Base-by-base conservation (phyloP, 345 rosid species). In the Gossypium raimondii region DNA sequence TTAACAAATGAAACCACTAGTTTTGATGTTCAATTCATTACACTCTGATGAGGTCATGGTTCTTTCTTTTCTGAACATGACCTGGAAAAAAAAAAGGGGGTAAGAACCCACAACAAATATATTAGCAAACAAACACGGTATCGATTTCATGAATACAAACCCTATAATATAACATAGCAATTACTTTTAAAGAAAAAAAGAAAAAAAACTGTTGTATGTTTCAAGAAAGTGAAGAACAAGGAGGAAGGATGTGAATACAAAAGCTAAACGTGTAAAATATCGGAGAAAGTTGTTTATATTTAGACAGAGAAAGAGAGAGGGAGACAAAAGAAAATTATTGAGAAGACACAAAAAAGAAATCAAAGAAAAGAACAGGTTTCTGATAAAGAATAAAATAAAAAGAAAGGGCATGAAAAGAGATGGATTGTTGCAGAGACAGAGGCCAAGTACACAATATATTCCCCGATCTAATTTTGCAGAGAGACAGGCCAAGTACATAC, bases 381-480 rank as follows among this genome's bases (percentile, higher is more conserved):
- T 10, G 11, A 50, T 53, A 51, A 47, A 12, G 18, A 25, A 43
- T 9, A 9, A 25, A 70, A 52, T 51, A 53, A 14, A 24, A 22
- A 55, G 50, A 66, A 44, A 72, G 41, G 9, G 3, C 51, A 59
- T 59, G 38, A 58, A 58, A 52, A 56, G 20, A 58, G 62, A 58
- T 9, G 14, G 62, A 24, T 18, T 59, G 64, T 59, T 59, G 64
- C 64, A 59, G 64, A 3, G 52, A 22, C 11, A 2, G 51, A 34
- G 41, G 64, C 53, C 44, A 63, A 44, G 56, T 53, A 73, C 76
- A 34, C 41, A 34, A 34, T 66, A 47, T 47, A 47, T 47, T 47
- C 51, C 76, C 59, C 68, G 24, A 76, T 52, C 74, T 16, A 45
- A 59, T 48, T 78, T 65, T 79, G 78, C 82, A 82, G 80, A 76